Evolutionary conservation across 2,329 filamentous ascomycete species (phyloP).

Genomic region (Penicillium occitanis): DNA sequence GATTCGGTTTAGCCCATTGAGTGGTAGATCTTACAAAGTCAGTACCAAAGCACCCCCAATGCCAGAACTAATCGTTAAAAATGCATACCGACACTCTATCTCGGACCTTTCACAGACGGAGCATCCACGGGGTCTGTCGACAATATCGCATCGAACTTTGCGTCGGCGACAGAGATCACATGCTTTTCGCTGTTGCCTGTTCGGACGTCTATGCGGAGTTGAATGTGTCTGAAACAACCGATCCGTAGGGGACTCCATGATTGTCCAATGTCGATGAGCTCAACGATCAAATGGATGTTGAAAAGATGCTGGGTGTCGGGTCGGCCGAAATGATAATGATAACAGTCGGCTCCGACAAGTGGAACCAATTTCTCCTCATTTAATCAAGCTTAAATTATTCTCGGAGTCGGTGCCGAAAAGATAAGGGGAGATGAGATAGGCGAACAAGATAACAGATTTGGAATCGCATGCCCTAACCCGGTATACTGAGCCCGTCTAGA

Average conservation of each 20-base stretch:
- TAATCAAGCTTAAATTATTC: not conserved
- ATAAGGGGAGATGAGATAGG: not conserved
- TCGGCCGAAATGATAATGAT: not conserved
- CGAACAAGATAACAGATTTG: not conserved
- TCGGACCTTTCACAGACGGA: slow-evolving; percentile 2
- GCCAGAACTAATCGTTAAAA: not conserved
- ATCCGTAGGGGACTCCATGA: not conserved
- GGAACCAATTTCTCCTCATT: not conserved
- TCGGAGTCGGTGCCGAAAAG: not conserved
- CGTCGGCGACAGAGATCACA: slow-evolving; percentile 1
- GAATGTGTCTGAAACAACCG: not conserved
- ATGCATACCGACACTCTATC: not conserved
- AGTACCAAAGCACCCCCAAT: not conserved
- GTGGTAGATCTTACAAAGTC: not conserved
- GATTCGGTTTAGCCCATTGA: slow-evolving; percentile 4
- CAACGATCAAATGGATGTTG: not conserved
- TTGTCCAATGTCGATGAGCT: not conserved
- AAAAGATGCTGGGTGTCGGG: not conserved
- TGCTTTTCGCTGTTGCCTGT: not conserved
- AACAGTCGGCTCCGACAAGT: not conserved
- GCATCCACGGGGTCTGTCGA: slow-evolving; percentile 6
- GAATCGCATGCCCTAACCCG: not conserved
- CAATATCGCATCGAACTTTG: slow-evolving; percentile 2
- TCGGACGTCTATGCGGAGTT: not conserved
- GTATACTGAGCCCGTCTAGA: not conserved